Evolutionary conservation across 305 asterid species (phyloP), one percentile per base, ranked within the genome.

Genomic region (Fraxinus albicans): DNA sequence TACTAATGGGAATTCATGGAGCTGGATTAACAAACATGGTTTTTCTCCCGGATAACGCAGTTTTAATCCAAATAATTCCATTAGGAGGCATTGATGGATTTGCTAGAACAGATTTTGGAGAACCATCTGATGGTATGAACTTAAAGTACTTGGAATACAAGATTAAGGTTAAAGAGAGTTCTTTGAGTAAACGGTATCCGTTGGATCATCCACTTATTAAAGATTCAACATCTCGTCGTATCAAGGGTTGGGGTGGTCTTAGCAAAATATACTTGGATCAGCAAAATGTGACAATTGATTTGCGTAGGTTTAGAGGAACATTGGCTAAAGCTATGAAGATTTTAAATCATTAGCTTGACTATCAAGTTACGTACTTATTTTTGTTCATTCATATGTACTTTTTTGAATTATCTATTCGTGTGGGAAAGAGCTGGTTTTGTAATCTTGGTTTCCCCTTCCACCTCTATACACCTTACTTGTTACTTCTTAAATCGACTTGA

Each of bases 11-110:
- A 42, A 80, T 93, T 7, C 98, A 94, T n/a, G 98, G 96, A 29
- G 98, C 96, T 0, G 97, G 98, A 27, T 77, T 94, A 36, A 94
- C 98, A 0, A 92, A 94, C 91, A 94, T 94, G 98, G 87, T 90
- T 6, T 94, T 92, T 81, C 82, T 94, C 33, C 97, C 98, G 0
- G 93, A 94, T 0, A 85, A 87, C 12, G 95, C 94, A 0, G 83
- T 93, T 29, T 19, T 93, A 73, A 85, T 94, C 13, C 98, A 94
- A 44, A 36, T 94, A 8, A 77, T 94, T 35, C 98, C 98, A 2
- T 82, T 91, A 2, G 97, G 98, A 34, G 90, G 63, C 27, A 88
- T 94, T 47, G 97, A 89, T 2, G 33, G 77, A 0, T 87, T 77
- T 12, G 97, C 93, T 23, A 90, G 83, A 80, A 85, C 77, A 17